A percentile compares a stretch with the other conserved stretches of the same genome.
These are phyloP conservation scores for Arbutus unedo DNA, from an alignment of 148 eudicot genomes.

Conservation along the genomic window DNA sequence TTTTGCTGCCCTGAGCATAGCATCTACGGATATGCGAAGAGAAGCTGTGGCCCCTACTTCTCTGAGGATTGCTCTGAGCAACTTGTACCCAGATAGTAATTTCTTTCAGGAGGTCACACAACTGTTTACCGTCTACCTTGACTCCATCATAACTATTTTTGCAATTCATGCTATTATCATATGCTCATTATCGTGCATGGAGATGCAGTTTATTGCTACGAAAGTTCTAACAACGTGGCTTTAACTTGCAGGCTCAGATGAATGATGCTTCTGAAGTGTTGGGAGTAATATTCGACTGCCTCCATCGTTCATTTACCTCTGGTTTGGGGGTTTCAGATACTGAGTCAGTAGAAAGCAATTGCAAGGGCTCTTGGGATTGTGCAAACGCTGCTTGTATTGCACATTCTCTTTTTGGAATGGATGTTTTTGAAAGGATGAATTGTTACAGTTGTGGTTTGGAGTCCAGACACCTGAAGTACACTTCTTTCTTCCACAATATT, in stretches of 20 bases:
- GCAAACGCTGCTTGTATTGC: conserved; percentile 66
- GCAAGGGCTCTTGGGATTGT: conserved; percentile 78
- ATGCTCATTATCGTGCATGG: background rate
- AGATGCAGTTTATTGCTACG: background rate
- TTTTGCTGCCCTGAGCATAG: conserved; percentile 62
- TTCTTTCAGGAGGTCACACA: conserved; percentile 82
- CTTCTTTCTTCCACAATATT: conserved; percentile 81
- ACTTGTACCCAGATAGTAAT: conserved; percentile 75
- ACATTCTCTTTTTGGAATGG: conserved; percentile 86
- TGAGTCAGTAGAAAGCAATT: conserved; percentile 51
- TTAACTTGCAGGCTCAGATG: conserved; percentile 73
- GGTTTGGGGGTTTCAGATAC: conserved; percentile 43
- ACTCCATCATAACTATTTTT: background rate
- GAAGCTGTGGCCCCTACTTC: conserved; percentile 82
- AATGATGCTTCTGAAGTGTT: conserved; percentile 99
- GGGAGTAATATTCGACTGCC: conserved; percentile 78
- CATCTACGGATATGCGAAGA: conserved; percentile 44
- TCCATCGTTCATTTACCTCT: conserved; percentile 67
- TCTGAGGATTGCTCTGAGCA: conserved; percentile 90
- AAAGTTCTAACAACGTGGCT: conserved; percentile 1
- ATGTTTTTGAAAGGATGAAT: conserved; percentile 78
- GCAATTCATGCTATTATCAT: background rate
- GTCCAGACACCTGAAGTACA: conserved; percentile 85
- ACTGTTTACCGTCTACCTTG: background rate
- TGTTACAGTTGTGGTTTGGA: conserved; percentile 75